A percentile compares a stretch with the other conserved stretches of the same genome.
phyloP scores from a whole-genome alignment of 2,329 filamentous ascomycete species.

The Cyclaneusma minus region DNA sequence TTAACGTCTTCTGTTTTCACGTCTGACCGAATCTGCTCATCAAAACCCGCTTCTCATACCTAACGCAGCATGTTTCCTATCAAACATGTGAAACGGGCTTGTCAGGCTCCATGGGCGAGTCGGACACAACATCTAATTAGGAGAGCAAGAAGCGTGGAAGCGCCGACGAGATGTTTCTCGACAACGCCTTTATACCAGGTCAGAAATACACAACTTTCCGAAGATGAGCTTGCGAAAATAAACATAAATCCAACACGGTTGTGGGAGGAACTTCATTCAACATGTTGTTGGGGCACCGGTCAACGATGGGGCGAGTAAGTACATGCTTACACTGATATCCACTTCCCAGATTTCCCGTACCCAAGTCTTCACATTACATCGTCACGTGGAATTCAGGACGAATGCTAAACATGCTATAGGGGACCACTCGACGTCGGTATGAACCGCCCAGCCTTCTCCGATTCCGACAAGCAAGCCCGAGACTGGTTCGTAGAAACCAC shows the following conservation, averaged over 20 bases:
- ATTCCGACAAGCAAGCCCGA: conserved; percentile 54
- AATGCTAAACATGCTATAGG: no score
- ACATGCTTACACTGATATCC: background rate
- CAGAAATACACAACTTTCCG: conserved; percentile 22
- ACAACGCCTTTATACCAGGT: conserved; percentile 6
- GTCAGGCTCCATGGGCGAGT: no score
- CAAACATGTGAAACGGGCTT: no score
- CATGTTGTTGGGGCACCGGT: conserved; percentile 50
- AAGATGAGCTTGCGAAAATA: conserved; percentile 32
- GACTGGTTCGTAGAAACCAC: conserved; percentile 61
- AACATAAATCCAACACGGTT: conserved; percentile 42
- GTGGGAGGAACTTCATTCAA: conserved; percentile 48
- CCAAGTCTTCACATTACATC: conserved; percentile 2
- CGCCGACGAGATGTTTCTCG: conserved; percentile 9
- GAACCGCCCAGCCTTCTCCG: conserved; percentile 56
- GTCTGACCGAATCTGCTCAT: no score
- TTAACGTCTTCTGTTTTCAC: no score
- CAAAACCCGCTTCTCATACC: no score
- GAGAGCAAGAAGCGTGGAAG: no score
- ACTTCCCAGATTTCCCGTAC: conserved; percentile 6
- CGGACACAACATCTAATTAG: no score
- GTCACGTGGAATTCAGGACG: no score
- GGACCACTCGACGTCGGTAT: conserved; percentile 55
- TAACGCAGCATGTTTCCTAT: no score
- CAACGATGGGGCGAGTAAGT: conserved; percentile 52